Percentiles rank a stretch among this genome's conserved stretches.
phyloP scores from a whole-genome alignment of 2,329 filamentous ascomycete species.

The Trichoderma cornu-damae region DNA sequence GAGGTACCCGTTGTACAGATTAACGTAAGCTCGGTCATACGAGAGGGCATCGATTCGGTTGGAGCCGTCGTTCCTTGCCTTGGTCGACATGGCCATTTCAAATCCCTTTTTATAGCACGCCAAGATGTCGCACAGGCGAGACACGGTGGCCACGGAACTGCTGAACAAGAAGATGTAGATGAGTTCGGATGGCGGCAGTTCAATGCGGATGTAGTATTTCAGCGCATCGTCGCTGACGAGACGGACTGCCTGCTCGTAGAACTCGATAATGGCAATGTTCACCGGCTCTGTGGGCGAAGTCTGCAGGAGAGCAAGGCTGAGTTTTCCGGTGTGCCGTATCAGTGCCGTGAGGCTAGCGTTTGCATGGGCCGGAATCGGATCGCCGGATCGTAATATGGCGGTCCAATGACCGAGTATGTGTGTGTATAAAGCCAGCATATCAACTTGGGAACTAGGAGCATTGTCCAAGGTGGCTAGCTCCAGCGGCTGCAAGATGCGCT shows the following conservation, averaged over 20 bases:
- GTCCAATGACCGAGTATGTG: constrained; percentile 59
- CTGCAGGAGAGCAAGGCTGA: constrained; percentile 58
- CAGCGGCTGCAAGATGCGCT: constrained; percentile 45
- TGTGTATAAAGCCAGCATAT: constrained; percentile 63
- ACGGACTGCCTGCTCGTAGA: constrained; percentile 59
- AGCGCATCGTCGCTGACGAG: constrained; percentile 49
- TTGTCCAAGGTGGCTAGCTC: constrained; percentile 49
- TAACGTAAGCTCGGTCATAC: constrained; percentile 57
- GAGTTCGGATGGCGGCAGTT: constrained; percentile 61
- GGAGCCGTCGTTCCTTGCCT: constrained; percentile 27
- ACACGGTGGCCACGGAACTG: constrained; percentile 56
- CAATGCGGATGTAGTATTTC: constrained; percentile 55
- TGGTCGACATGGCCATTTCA: constrained; percentile 54
- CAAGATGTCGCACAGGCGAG: constrained; percentile 64
- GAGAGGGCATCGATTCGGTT: constrained; percentile 33
- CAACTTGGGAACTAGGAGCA: constrained; percentile 48
- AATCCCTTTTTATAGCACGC: constrained; percentile 70
- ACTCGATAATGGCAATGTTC: constrained; percentile 58
- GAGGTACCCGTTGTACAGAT: constrained; percentile 73
- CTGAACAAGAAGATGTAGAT: constrained; percentile 69
- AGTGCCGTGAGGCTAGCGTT: constrained; percentile 39
- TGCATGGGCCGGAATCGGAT: constrained; percentile 33
- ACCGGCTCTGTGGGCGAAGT: constrained; percentile 40
- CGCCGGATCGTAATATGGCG: constrained; percentile 38
- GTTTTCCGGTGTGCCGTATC: constrained; percentile 46